Evolutionary conservation across 345 rosid species (phyloP).

Genomic region (Salix viminalis): DNA sequence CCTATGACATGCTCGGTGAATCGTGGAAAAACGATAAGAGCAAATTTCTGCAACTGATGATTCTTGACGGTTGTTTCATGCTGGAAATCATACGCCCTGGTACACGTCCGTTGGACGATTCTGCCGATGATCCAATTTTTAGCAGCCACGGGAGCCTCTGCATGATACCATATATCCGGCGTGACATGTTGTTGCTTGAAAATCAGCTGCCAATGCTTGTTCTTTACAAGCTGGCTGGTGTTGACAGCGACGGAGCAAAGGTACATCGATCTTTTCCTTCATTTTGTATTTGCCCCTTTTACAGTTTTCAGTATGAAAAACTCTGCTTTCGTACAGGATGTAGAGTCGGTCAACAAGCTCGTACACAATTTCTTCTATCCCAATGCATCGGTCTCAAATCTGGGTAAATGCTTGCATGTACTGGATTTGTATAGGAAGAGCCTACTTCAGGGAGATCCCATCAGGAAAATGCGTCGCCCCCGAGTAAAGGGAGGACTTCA

Average conservation of each 20-base stretch:
- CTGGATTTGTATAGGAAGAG: constrained; percentile 36
- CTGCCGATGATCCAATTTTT: constrained; percentile 40
- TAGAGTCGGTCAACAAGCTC: constrained; percentile 28
- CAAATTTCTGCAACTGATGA: constrained; percentile 38
- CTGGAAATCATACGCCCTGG: constrained; percentile 33
- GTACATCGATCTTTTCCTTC: neutral
- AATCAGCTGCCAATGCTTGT: constrained; percentile 47
- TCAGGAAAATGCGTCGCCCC: neutral
- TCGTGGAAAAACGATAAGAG: constrained; percentile 20
- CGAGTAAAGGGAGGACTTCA: neutral
- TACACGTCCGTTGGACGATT: constrained; percentile 18
- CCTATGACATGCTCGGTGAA: constrained; percentile 25
- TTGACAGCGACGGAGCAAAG: constrained; percentile 21
- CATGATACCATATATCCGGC: constrained; percentile 32
- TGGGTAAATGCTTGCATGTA: constrained; percentile 38
- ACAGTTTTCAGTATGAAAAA: neutral
- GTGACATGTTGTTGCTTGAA: constrained; percentile 54
- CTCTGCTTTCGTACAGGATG: constrained; percentile 22
- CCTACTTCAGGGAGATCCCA: constrained; percentile 9
- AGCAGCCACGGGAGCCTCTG: constrained; percentile 39
- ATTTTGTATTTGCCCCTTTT: neutral
- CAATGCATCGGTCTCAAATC: neutral
- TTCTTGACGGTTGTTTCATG: constrained; percentile 52
- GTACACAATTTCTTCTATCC: constrained; percentile 36
- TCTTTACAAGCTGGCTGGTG: constrained; percentile 25